A percentile compares a stretch with the other conserved stretches of the same genome.
Conservation (phyloP, 2,329 filamentous ascomycete species). For the Emmonsia crescens region DNA sequence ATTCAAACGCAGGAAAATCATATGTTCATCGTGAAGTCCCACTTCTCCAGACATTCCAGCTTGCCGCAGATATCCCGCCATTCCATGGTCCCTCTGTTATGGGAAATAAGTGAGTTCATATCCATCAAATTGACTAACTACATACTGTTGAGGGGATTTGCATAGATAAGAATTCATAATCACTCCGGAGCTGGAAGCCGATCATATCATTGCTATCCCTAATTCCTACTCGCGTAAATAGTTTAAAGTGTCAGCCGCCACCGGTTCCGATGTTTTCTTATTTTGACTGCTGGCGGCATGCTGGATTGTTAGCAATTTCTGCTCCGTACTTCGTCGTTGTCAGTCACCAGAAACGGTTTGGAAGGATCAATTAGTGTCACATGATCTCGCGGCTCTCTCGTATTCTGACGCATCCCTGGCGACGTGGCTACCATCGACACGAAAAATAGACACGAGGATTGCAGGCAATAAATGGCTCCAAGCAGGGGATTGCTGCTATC, state of each 20-base stretch:
- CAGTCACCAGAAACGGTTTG: too few relatives aligned
- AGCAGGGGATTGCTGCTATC: constrained; percentile 11
- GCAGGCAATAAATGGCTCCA: constrained; percentile 14
- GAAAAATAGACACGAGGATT: not conserved
- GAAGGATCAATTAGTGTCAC: constrained; percentile 2
- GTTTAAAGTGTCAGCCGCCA: not conserved
- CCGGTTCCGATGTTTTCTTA: not conserved
- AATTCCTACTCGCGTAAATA: not conserved
- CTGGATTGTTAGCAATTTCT: not conserved
- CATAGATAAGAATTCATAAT: constrained; percentile 28
- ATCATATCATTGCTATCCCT: not conserved
- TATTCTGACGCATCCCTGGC: not conserved
- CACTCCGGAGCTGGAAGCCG: constrained; percentile 9
- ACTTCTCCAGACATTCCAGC: constrained; percentile 41
- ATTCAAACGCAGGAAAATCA: not conserved
- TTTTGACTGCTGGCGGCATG: not conserved
- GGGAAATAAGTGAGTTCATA: constrained; percentile 39
- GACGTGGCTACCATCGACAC: not conserved
- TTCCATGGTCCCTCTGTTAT: constrained; percentile 48
- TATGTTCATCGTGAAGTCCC: too few relatives aligned
- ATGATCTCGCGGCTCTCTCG: constrained; percentile 1
- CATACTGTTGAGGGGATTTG: constrained; percentile 23
- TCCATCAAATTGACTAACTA: constrained; percentile 39
- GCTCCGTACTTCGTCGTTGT: not conserved
- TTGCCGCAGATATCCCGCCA: constrained; percentile 43